Evolutionary conservation across 805 yeast genomes (phyloP), one percentile per base, ranked within the genome.

Genomic region (Myxozyma sirexii): DNA sequence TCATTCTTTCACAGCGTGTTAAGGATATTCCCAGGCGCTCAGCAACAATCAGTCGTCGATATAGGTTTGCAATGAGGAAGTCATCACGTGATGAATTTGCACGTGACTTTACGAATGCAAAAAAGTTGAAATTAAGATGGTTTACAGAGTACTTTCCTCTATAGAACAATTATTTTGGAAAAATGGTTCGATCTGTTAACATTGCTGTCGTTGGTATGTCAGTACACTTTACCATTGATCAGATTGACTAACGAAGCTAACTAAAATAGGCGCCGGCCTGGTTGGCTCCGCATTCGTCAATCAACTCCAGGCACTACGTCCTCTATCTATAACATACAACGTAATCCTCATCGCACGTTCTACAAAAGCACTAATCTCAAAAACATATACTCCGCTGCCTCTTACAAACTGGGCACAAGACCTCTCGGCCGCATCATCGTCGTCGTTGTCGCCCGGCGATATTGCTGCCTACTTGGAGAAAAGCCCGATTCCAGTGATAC

Each of bases 201-300:
- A 75, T 87, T 66, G 92, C 91, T 37, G 80, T 87, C 68, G 82
- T 87, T 61, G 92, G 92, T 73, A 70, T 24, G 51, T 33, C 15
- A 3, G 4, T 10, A 4, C n/a, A 10, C 27, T 17, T 4, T 61
- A 43, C 19, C 23, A 29, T 3, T 33, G 13, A 12, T 46, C 27
- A n/a, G 26, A 12, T 13, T 12, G 8, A 44, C 8, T 15, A 1
- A 10, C 38, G 8, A 38, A 48, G 12, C 43, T 29, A 8, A 24
- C 24, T 5, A 13, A 38, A 29, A 38, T 31, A 31, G 90, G 91
- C 56, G 86, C 97, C 56, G 99, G 99, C 70, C 94, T 93, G 53
- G 98, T 94, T 63, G 99, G 99, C 61, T 82, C 94, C 26, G 89
- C 97, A 53, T 90, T 91, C 78, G 78, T 94, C 74, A 82, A 82